Evolutionary conservation across 2,329 filamentous ascomycete genomes (phyloP).

Genomic region (Colletotrichum scovillei): DNA sequence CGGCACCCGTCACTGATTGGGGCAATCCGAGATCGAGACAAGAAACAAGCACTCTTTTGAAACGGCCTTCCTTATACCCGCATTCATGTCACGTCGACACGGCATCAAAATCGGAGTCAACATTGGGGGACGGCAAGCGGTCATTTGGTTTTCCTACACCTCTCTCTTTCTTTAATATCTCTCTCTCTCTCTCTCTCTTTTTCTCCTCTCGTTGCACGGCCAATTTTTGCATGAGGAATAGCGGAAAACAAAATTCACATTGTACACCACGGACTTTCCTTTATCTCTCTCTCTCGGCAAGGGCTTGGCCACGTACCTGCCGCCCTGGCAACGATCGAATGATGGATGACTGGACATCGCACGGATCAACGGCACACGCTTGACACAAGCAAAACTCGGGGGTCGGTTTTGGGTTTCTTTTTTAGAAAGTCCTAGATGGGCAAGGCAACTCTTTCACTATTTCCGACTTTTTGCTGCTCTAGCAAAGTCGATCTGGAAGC

Average conservation of each 20-base stretch:
- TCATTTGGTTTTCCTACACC: constrained; percentile 30
- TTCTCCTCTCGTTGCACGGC: constrained; percentile 25
- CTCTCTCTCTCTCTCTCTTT: background rate
- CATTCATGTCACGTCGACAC: constrained; percentile 28
- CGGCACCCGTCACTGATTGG: constrained; percentile 27
- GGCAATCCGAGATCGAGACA: constrained; percentile 18
- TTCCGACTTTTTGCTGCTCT: background rate
- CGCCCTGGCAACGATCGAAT: constrained; percentile 6
- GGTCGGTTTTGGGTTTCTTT: constrained; percentile 6
- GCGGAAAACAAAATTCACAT: constrained; percentile 10
- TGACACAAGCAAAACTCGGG: constrained; percentile 4
- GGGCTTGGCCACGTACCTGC: constrained; percentile 13
- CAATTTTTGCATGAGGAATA: constrained; percentile 21
- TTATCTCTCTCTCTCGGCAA: constrained; percentile 14
- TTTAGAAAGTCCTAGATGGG: background rate
- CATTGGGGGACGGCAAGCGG: constrained; percentile 34
- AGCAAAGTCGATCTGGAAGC: background rate
- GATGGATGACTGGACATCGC: constrained; percentile 35
- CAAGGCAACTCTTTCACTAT: constrained; percentile 8
- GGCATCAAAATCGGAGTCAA: constrained; percentile 31
- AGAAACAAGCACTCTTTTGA: constrained; percentile 27
- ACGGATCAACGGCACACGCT: constrained; percentile 29
- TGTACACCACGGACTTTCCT: constrained; percentile 27
- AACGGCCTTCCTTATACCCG: constrained; percentile 30
- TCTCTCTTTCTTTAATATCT: constrained; percentile 7